phyloP scores from a whole-genome alignment of 208 protist genomes.

The Wallacemonas sp. region DNA sequence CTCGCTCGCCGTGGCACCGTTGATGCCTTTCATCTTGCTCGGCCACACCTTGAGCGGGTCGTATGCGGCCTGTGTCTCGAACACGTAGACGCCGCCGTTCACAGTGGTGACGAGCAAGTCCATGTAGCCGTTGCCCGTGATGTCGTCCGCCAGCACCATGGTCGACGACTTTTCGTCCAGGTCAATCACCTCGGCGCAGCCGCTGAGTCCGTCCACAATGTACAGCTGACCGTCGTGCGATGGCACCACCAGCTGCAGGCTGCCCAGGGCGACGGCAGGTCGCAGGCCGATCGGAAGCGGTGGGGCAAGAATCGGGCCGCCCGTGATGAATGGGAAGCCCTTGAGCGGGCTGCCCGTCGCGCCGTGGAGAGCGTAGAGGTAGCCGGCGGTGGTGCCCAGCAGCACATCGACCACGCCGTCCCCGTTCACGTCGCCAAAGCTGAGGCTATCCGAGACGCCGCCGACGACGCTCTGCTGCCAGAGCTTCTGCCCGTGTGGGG shows the following conservation, averaged over 20 bases:
- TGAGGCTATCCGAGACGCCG: constrained; percentile 57
- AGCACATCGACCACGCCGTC: constrained; percentile 88
- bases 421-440: constrained; percentile 91
- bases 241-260: constrained; percentile 83
- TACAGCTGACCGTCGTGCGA: constrained; percentile 91
- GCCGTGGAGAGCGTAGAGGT: constrained; percentile 85
- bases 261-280: constrained; percentile 27
- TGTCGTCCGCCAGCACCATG: constrained; percentile 91
- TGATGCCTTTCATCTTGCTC: constrained; percentile 73
- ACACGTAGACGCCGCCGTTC: constrained; percentile 87
- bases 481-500: constrained; percentile 52
- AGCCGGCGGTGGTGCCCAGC: constrained; percentile 75
- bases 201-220: constrained; percentile 63
- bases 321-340: constrained; percentile 78
- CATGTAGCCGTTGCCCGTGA: constrained; percentile 88
- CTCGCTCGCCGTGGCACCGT: constrained; percentile 72
- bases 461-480: constrained; percentile 76
- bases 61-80: constrained; percentile 71
- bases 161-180: constrained; percentile 89
- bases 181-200: constrained; percentile 91
- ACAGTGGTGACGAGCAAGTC: constrained; percentile 90
- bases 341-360: constrained; percentile 48
- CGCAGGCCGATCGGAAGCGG: constrained; percentile 68
- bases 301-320: constrained; percentile 71
- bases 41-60: constrained; percentile 80